Base-by-base conservation (phyloP, 306 rosid genomes). In the Fragaria ananassa region DNA sequence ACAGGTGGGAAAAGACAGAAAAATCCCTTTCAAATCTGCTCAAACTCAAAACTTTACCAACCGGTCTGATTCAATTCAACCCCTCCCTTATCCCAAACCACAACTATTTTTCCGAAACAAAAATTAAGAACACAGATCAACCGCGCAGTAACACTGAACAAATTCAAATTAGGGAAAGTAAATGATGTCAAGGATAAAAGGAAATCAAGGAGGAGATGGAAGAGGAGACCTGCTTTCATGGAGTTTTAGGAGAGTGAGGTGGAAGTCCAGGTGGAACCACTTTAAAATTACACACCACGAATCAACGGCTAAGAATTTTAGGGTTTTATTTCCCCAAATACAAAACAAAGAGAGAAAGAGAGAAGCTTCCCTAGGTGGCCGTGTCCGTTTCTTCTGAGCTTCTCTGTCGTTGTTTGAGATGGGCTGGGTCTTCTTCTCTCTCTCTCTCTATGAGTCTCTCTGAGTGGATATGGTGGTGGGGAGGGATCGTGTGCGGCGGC, bases 191-290 rank as follows among this genome's bases (percentile, higher is more conserved):
- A 21, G 58, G 39, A 9, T 41, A 35, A 8, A 68, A 39, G 75
- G 54, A 72, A 63, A 80, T 49, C 11, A 57, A 10, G 47, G 60
- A 73, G 80, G 61, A 31, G 4, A 15, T 68, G 8, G 81, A 72
- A 76, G 77, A 37, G 7, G 66, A 62, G 75, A 92, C 97, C 93
- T 87, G 89, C 54, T 83, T 76, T 80, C 79, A 82, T 82, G 89
- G 88, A 87, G 88, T 64, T 41, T 37, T 63, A 64, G 86, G 67
- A 74, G 74, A 80, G 81, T 87, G 93, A 89, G 89, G 89, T 88
- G 91, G 87, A 90, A 85, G 87, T 88, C 96, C 96, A 92, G 89
- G 76, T 83, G 86, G 95, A 85, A 84, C 81, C 57, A 73, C 64
- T 78, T 60, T 57, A 49, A 51, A 18, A 65, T 19, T 75, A 65